A percentile compares a stretch with the other conserved stretches of the same genome.
Evolutionary conservation across 805 yeast genomes (phyloP).

Genomic region (Kluyveromyces siamensis): DNA sequence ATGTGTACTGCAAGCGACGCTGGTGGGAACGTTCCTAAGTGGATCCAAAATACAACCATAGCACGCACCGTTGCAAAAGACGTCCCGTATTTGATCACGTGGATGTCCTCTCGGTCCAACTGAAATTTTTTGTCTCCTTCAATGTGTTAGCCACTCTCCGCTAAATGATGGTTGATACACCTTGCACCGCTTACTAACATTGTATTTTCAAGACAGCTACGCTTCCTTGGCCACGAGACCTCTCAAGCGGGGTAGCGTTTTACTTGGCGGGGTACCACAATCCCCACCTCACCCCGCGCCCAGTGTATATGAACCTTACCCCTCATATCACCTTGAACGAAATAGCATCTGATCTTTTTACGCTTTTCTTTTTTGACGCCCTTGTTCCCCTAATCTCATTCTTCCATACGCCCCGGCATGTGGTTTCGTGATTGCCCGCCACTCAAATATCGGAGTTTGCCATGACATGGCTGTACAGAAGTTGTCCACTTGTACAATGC

Average conservation of each 20-base stretch:
- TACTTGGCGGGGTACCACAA: no score
- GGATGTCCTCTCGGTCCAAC: conserved; percentile 2
- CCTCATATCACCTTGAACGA: neutral
- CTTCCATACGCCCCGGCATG: neutral
- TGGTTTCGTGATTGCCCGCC: neutral
- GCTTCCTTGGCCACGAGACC: no score
- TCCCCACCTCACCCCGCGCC: neutral
- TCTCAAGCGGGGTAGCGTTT: no score
- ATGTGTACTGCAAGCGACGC: conserved; percentile 34
- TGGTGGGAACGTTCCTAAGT: conserved; percentile 34
- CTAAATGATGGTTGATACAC: no score
- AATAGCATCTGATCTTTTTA: no score
- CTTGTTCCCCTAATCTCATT: neutral
- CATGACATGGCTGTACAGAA: no score
- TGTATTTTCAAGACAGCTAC: no score
- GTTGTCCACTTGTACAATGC: no score
- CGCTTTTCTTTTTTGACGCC: no score
- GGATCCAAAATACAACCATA: conserved; percentile 33
- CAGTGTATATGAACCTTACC: no score
- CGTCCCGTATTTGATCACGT: conserved; percentile 30
- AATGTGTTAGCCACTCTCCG: no score
- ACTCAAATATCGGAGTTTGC: neutral
- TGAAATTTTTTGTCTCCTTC: neutral
- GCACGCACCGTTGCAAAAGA: conserved; percentile 32
- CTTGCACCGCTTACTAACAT: neutral